These are phyloP conservation scores for Paraurostyla sp. DNA, from an alignment of 73 alveolate species.

Conservation along the genomic window DNA sequence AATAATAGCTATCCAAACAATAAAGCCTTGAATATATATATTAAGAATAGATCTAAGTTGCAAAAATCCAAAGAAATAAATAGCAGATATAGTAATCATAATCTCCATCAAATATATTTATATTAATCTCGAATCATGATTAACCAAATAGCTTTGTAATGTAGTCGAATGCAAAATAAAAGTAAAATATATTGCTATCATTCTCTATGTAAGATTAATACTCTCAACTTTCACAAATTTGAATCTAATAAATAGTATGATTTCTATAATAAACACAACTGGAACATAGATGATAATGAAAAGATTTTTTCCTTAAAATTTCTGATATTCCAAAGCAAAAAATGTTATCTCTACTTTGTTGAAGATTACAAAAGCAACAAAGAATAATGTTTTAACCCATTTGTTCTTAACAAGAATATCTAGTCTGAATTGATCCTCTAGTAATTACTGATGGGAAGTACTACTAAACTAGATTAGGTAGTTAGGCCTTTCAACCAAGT, in stretches of 20 bases:
- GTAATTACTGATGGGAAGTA: background rate
- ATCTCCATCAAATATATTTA: background rate
- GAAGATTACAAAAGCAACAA: background rate
- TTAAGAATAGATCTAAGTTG: background rate
- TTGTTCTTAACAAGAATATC: background rate
- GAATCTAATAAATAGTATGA: background rate
- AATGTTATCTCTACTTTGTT: conserved; percentile 11
- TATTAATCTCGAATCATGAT: background rate
- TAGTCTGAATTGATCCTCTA: conserved; percentile 19
- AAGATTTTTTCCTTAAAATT: background rate
- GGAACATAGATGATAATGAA: background rate
- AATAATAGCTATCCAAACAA: background rate
- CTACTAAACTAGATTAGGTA: background rate
- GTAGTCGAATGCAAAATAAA: background rate
- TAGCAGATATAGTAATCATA: conserved; percentile 1
- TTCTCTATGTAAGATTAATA: background rate
- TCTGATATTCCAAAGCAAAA: background rate
- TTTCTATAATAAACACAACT: background rate
- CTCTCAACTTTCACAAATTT: background rate
- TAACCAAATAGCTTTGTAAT: background rate
- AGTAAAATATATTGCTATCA: background rate
- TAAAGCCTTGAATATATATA: background rate
- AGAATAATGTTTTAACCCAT: background rate
- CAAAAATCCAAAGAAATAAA: background rate
- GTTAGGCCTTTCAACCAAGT: conserved; percentile 19